Evolutionary conservation across 495 filamentous ascomycete genomes (phyloP).

Genomic region (Hypomontagnella monticulosa): DNA sequence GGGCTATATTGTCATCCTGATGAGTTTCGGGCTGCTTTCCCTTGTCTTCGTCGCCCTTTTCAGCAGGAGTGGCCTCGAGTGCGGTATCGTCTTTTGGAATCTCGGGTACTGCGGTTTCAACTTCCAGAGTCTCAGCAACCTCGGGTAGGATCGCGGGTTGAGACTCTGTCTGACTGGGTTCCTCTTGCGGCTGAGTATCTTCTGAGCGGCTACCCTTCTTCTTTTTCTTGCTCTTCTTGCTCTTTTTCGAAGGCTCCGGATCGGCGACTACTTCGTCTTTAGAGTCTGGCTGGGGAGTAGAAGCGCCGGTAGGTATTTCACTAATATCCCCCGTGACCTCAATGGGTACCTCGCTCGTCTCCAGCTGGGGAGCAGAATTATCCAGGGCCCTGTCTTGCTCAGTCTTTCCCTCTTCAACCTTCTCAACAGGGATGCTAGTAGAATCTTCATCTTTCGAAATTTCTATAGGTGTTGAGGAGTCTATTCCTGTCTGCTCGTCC

Average conservation of each 20-base stretch:
- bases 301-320: conserved; percentile 15
- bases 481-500: background rate
- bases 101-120: conserved; percentile 1
- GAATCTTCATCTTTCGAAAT: background rate
- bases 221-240: conserved; percentile 15
- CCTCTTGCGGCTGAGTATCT: too few species aligned
- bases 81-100: conserved; percentile 4
- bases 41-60: conserved; percentile 33
- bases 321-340: conserved; percentile 7
- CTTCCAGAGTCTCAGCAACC: background rate
- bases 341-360: conserved; percentile 6
- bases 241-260: background rate
- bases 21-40: conserved; percentile 25
- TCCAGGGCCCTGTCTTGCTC: conserved; percentile 4
- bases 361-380: conserved; percentile 15
- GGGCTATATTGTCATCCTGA: background rate
- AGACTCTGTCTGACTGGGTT: background rate
- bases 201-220: too few species aligned
- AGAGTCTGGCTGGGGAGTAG: conserved; percentile 5
- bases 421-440: conserved; percentile 24
- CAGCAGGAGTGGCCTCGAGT: background rate
- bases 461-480: background rate
- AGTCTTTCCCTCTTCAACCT: conserved; percentile 44
- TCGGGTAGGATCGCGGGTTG: background rate
- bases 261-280: background rate